Percentiles rank a stretch among this genome's conserved stretches.
phyloP scores from a whole-genome alignment of 1,284 basidiomycete species.

The Prillingera fragicola region DNA sequence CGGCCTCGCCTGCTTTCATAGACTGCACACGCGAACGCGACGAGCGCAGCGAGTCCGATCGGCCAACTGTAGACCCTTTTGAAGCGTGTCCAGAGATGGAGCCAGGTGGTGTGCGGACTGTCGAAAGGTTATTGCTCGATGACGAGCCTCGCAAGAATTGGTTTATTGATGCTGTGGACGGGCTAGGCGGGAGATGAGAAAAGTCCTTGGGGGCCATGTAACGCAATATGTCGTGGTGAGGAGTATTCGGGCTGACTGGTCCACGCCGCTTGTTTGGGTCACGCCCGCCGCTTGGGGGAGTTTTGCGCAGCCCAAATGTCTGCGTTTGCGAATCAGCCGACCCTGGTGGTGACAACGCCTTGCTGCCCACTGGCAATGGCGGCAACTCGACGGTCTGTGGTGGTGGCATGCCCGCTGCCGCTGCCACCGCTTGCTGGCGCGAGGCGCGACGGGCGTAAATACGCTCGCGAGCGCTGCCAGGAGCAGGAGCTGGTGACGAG shows the following conservation, averaged over 20 bases:
- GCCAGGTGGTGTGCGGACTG: constrained; percentile 28
- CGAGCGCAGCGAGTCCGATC: constrained; percentile 15
- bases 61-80: constrained; percentile 2
- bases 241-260: constrained; percentile 22
- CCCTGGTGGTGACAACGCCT: constrained; percentile 24
- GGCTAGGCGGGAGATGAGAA: constrained; percentile 79
- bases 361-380: constrained; percentile 9
- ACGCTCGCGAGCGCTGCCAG: constrained; percentile 36
- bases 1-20: constrained; percentile 52
- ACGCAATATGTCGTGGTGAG: constrained; percentile 49
- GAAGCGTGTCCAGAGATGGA: constrained; percentile 39
- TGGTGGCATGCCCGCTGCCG: background rate
- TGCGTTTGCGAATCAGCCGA: constrained; percentile 33
- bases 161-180: constrained; percentile 74
- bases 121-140: constrained; percentile 43
- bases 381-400: constrained; percentile 11
- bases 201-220: constrained; percentile 58
- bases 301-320: constrained; percentile 22
- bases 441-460: constrained; percentile 36
- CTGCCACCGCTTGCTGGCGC: constrained; percentile 15
- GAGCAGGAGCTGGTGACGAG: constrained; percentile 20
- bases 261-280: constrained; percentile 10
- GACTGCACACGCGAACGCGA: constrained; percentile 10
- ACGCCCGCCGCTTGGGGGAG: constrained; percentile 24
- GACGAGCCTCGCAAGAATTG: constrained; percentile 65